A percentile compares a stretch with the other conserved stretches of the same genome.
Conservation (phyloP, 345 rosid species). For the Nasturtium officinale region DNA sequence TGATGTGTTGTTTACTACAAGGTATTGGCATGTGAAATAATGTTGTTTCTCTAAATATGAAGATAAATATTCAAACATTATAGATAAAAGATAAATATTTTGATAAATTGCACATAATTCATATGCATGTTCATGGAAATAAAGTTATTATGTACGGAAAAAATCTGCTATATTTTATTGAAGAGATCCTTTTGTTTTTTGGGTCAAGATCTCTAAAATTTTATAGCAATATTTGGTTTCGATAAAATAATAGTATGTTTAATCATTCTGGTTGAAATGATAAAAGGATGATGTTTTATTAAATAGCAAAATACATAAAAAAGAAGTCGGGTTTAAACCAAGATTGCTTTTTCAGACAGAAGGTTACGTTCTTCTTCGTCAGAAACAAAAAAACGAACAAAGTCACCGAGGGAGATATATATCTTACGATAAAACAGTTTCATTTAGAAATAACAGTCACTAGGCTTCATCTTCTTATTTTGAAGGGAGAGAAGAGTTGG, state of each 20-base stretch:
- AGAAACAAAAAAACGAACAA: neutral
- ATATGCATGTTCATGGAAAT: too few species aligned
- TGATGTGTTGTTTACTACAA: too few species aligned
- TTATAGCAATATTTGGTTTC: neutral
- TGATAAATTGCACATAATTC: too few species aligned
- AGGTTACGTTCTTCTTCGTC: neutral
- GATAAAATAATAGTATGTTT: neutral
- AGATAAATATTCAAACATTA: too few species aligned
- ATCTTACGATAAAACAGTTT: conserved; percentile 18
- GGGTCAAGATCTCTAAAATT: too few species aligned
- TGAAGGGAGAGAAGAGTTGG: conserved; percentile 7
- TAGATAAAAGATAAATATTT: too few species aligned
- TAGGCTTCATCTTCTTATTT: conserved; percentile 38
- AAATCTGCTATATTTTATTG: too few species aligned
- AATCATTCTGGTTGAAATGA: neutral
- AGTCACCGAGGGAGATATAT: conserved; percentile 11
- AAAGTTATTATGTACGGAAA: too few species aligned
- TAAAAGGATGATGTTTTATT: conserved; percentile 14
- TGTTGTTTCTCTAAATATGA: too few species aligned
- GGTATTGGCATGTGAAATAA: too few species aligned
- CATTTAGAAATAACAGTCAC: conserved; percentile 23
- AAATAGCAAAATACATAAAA: conserved; percentile 1
- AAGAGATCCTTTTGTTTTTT: too few species aligned
- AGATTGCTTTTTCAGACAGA: conserved; percentile 21
- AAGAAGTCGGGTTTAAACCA: conserved; percentile 10